A percentile compares a stretch with the other conserved stretches of the same genome.
These are phyloP conservation scores for Eremochloa ophiuroides DNA, from an alignment of 176 grass and related monocot genomes.

Conservation along the genomic window DNA sequence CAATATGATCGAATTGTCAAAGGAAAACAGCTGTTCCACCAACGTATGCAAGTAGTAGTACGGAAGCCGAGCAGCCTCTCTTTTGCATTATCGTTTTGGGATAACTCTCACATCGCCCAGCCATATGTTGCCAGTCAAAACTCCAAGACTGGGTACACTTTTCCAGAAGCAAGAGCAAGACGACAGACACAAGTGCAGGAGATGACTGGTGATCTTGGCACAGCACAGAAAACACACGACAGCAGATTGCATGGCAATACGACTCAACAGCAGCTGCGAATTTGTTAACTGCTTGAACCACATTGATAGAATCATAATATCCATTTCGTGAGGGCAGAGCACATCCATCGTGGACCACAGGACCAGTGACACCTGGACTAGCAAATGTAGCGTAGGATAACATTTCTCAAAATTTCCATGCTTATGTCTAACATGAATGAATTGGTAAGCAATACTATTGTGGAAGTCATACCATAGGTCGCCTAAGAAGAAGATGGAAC, in stretches of 20 bases:
- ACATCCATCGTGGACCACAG: neutral
- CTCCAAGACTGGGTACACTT: neutral
- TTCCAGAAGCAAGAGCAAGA: neutral
- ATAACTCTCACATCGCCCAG: neutral
- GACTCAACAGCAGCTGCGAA: neutral
- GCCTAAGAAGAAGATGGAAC: neutral
- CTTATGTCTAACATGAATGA: neutral
- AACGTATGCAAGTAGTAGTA: too few species aligned
- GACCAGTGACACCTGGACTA: neutral
- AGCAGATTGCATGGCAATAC: neutral
- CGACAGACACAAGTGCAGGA: neutral
- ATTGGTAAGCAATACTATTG: neutral
- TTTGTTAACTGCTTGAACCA: neutral
- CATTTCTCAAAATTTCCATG: conserved; percentile 10
- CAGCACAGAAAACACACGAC: neutral
- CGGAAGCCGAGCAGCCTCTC: too few species aligned
- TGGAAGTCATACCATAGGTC: neutral
- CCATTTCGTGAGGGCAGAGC: neutral
- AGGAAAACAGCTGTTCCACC: too few species aligned
- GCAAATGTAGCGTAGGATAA: neutral
- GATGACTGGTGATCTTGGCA: too few species aligned
- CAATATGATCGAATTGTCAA: too few species aligned
- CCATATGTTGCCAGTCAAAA: neutral
- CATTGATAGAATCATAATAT: neutral
- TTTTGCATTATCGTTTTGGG: too few species aligned